These are phyloP conservation scores for Teunomyces kruisii DNA, from an alignment of 805 yeast genomes.

Conservation along the genomic window DNA sequence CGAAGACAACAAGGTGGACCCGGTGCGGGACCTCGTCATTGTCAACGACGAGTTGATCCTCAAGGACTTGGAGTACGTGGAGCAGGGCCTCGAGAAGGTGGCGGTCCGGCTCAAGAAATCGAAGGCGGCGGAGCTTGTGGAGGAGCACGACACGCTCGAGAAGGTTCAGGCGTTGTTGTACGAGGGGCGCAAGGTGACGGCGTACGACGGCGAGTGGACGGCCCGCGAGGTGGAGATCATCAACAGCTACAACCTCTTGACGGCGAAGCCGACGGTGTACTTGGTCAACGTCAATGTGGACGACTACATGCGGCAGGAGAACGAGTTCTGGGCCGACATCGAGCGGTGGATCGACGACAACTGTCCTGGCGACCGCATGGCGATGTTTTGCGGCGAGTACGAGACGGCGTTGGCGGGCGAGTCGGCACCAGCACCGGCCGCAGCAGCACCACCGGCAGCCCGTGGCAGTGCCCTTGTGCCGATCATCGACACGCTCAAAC, in stretches of 20 bases:
- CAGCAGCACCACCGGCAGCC: no score
- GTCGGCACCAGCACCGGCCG: no score
- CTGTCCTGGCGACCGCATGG: slow-evolving; percentile 55
- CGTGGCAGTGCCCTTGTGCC: slow-evolving; percentile 54
- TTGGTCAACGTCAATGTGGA: slow-evolving; percentile 70
- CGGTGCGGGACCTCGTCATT: slow-evolving; percentile 60
- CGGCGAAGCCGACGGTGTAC: slow-evolving; percentile 87
- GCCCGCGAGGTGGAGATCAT: slow-evolving; percentile 62
- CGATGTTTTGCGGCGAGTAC: slow-evolving; percentile 46
- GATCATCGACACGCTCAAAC: slow-evolving; percentile 65
- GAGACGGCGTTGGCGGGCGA: no score
- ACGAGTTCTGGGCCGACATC: slow-evolving; percentile 52
- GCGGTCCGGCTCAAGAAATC: slow-evolving; percentile 30
- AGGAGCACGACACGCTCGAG: slow-evolving; percentile 31
- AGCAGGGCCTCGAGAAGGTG: slow-evolving; percentile 41
- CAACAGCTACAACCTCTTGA: slow-evolving; percentile 69
- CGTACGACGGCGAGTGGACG: slow-evolving; percentile 51
- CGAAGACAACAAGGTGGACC: slow-evolving; percentile 58
- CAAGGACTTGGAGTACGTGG: slow-evolving; percentile 64
- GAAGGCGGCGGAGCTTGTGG: slow-evolving; percentile 20
- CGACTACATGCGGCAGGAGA: slow-evolving; percentile 57
- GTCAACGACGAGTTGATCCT: slow-evolving; percentile 61
- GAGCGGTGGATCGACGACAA: slow-evolving; percentile 64
- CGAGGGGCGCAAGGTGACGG: slow-evolving; percentile 60
- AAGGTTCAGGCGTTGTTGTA: slow-evolving; percentile 34